These are phyloP conservation scores for Amorphotheca resinae DNA, from an alignment of 495 filamentous ascomycete species.

Conservation along the genomic window DNA sequence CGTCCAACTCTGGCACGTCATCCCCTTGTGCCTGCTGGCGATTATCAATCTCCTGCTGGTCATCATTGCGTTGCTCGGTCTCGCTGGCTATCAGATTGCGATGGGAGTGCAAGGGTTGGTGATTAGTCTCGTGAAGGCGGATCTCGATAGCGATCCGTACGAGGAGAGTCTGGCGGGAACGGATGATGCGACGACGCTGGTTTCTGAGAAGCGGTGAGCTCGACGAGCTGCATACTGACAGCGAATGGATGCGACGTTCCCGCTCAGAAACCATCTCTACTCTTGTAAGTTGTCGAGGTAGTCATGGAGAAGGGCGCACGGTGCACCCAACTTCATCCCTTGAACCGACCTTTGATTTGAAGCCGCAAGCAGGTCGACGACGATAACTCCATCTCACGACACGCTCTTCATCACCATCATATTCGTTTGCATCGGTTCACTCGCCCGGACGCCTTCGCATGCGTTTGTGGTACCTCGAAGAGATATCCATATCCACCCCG, in stretches of 20 bases:
- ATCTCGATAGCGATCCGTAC: slow-evolving; percentile 9
- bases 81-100: slow-evolving; percentile 16
- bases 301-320: slow-evolving; percentile 45
- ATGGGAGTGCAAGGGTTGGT: slow-evolving; percentile 8
- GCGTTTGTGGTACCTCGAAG: no score
- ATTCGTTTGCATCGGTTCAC: no score
- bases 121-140: slow-evolving; percentile 2
- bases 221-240: slow-evolving; percentile 38
- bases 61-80: slow-evolving; percentile 17
- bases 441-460: no score
- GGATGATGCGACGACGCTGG: slow-evolving; percentile 1
- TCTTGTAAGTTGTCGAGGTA: slow-evolving; percentile 36
- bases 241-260: slow-evolving; percentile 45
- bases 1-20: slow-evolving; percentile 20
- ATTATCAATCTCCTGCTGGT: slow-evolving; percentile 19
- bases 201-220: slow-evolving; percentile 1
- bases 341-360: no score
- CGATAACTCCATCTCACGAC: no score
- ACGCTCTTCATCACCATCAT: no score
- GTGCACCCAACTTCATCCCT: no score
- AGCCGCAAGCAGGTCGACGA: no score
- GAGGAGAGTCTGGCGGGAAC: slow-evolving; percentile 5
- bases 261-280: slow-evolving; percentile 38
- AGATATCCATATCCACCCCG: no score
- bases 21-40: slow-evolving; percentile 17